Conservation (phyloP, 1,284 basidiomycete species). For the Porodaedalea pini region DNA sequence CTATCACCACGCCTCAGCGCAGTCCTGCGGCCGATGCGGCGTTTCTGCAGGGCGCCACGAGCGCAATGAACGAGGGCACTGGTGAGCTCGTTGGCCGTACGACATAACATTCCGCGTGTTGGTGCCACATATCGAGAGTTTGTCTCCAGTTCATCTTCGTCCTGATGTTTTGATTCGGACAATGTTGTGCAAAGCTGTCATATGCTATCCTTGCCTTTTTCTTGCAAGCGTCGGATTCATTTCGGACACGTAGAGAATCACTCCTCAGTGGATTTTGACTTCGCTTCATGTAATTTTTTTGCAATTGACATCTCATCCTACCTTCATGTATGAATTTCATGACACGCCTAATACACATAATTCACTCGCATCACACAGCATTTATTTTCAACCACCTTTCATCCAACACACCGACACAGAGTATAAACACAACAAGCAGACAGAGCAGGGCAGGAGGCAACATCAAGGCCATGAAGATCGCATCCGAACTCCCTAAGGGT, state of each 20-base stretch:
- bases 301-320: too few species aligned
- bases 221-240: too few species aligned
- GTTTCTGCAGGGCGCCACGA: slow-evolving; percentile 2
- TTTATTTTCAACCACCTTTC: too few species aligned
- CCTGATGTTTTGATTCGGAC: background rate
- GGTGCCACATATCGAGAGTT: background rate
- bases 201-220: background rate
- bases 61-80: slow-evolving; percentile 1
- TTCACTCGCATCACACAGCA: background rate
- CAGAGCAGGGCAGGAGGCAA: too few species aligned
- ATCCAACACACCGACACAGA: too few species aligned
- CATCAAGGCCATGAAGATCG: too few species aligned
- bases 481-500: too few species aligned
- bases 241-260: slow-evolving; percentile 1
- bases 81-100: slow-evolving; percentile 13
- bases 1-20: slow-evolving; percentile 6
- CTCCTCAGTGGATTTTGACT: background rate
- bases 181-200: slow-evolving; percentile 3
- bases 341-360: background rate
- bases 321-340: too few species aligned
- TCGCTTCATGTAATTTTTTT: background rate
- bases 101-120: background rate
- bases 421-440: too few species aligned
- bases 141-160: background rate
- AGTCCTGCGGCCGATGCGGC: slow-evolving; percentile 11